phyloP scores from a whole-genome alignment of 345 rosid species.

The Eucalyptus pauciflora region DNA sequence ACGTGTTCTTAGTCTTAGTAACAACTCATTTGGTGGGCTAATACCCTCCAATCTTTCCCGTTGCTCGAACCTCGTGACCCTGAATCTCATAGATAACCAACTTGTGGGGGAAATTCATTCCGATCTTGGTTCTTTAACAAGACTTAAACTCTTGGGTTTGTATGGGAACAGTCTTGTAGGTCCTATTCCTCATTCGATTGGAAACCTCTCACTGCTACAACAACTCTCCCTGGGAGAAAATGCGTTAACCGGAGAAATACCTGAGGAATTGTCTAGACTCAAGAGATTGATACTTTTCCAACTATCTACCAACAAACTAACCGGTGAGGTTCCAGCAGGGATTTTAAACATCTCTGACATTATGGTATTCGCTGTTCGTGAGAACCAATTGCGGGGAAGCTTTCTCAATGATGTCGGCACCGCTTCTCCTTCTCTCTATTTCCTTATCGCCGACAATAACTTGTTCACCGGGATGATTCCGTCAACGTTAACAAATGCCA shows the following conservation, averaged over 20 bases:
- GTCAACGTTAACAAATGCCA: neutral
- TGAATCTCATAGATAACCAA: neutral
- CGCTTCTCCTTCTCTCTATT: neutral
- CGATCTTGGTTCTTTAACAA: neutral
- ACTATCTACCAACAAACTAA: neutral
- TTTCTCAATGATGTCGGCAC: neutral
- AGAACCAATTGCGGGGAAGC: neutral
- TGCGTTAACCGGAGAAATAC: neutral
- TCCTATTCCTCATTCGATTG: neutral
- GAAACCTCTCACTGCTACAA: neutral
- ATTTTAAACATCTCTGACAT: neutral
- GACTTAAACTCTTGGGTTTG: accelerated
- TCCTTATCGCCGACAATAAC: accelerated
- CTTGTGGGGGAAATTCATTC: neutral
- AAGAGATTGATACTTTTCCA: accelerated
- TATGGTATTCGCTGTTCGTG: accelerated
- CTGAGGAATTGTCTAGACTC: neutral
- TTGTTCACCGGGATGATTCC: neutral
- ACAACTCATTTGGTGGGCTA: neutral
- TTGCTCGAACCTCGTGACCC: accelerated
- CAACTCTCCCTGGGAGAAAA: accelerated
- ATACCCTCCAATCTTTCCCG: neutral
- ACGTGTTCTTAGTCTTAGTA: accelerated
- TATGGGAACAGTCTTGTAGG: accelerated
- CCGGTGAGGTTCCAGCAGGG: neutral